These are phyloP conservation scores for Mercurialis annua DNA, from an alignment of 345 rosid genomes.

Conservation along the genomic window DNA sequence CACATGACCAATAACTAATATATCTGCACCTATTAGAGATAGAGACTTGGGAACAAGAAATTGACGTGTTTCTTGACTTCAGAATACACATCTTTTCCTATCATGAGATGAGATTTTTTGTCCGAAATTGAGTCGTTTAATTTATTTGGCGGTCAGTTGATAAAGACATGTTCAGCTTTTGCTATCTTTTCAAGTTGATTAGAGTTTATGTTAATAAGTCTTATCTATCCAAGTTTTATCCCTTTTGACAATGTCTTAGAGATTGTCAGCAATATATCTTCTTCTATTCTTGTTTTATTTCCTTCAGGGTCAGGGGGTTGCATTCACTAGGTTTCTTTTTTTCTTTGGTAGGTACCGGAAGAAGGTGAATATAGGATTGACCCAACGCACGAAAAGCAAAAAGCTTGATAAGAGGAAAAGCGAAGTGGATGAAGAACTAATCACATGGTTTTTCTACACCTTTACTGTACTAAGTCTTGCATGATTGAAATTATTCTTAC, in stretches of 20 bases:
- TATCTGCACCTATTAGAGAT: slow-evolving; percentile 8
- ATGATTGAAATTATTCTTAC: slow-evolving; percentile 40
- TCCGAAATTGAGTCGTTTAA: neutral
- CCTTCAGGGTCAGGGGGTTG: slow-evolving; percentile 13
- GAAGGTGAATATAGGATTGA: slow-evolving; percentile 30
- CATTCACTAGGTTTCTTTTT: slow-evolving; percentile 8
- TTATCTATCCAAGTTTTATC: neutral
- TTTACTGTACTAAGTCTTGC: slow-evolving; percentile 43
- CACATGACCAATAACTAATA: slow-evolving; percentile 13
- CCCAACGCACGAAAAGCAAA: slow-evolving; percentile 20
- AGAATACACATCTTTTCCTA: neutral
- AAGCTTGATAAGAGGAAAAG: slow-evolving; percentile 29
- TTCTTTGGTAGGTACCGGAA: slow-evolving; percentile 22
- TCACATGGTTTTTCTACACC: slow-evolving; percentile 32
- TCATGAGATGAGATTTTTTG: neutral
- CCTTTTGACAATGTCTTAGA: neutral
- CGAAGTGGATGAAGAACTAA: slow-evolving; percentile 18
- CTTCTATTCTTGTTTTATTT: slow-evolving; percentile 15
- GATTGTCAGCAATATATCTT: slow-evolving; percentile 14
- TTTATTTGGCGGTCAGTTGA: neutral
- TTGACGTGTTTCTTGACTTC: slow-evolving; percentile 8
- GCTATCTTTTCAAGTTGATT: too few relatives aligned
- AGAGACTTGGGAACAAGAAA: slow-evolving; percentile 7
- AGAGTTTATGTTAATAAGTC: neutral
- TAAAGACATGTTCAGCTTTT: neutral